Evolutionary conservation across 768 basidiomycete genomes (phyloP).

Genomic region (Leccinum broughii): DNA sequence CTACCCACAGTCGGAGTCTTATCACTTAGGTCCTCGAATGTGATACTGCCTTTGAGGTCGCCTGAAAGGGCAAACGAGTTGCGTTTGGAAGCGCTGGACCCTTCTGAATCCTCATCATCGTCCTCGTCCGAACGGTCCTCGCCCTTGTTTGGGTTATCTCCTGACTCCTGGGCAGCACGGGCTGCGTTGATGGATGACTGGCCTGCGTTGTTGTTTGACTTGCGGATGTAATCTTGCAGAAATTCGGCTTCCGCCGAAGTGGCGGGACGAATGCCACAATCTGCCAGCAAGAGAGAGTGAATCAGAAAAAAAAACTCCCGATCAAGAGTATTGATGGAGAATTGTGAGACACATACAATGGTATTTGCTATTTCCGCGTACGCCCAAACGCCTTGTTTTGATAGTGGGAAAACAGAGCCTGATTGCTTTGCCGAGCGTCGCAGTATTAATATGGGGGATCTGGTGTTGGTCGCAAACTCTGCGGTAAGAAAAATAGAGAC

Average conservation of each 20-base stretch:
- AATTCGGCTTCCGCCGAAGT: slow-evolving; percentile 89
- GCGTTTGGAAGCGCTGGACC: slow-evolving; percentile 71
- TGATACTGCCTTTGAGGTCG: slow-evolving; percentile 58
- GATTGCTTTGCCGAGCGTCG: slow-evolving; percentile 93
- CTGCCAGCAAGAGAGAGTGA: slow-evolving; percentile 40
- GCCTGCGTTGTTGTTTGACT: slow-evolving; percentile 83
- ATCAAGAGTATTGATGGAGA: slow-evolving; percentile 34
- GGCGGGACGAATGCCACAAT: slow-evolving; percentile 92
- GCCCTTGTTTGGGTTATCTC: slow-evolving; percentile 56
- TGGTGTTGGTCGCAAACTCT: slow-evolving; percentile 91
- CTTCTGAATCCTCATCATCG: slow-evolving; percentile 85
- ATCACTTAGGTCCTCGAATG: slow-evolving; percentile 68
- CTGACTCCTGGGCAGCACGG: slow-evolving; percentile 67
- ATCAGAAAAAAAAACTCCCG: slow-evolving; percentile 31
- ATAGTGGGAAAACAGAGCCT: slow-evolving; percentile 91
- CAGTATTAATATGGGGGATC: slow-evolving; percentile 93
- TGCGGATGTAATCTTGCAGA: slow-evolving; percentile 89
- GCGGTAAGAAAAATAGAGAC: slow-evolving; percentile 91
- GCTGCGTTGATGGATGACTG: slow-evolving; percentile 76
- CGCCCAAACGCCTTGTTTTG: slow-evolving; percentile 91
- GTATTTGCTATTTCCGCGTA: slow-evolving; percentile 94
- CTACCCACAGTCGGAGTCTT: slow-evolving; percentile 86
- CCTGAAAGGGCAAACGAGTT: slow-evolving; percentile 69
- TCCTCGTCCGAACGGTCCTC: slow-evolving; percentile 83
- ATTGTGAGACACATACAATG: slow-evolving; percentile 66